Conservation (phyloP, 768 basidiomycete genomes). For the Mycena crocata region DNA sequence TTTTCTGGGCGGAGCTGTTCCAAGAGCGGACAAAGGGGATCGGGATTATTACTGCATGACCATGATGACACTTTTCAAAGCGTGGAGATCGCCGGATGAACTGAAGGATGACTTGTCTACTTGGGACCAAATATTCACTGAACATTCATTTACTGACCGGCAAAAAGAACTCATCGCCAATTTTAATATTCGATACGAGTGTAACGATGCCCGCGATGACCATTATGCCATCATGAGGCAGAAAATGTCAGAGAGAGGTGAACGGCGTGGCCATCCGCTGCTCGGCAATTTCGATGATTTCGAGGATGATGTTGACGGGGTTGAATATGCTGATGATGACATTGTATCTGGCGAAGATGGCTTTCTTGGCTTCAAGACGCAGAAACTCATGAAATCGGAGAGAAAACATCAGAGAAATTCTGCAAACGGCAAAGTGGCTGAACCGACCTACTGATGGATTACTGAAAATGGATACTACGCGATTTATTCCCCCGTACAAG, state of each 20-base stretch:
- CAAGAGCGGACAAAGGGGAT: slow-evolving; percentile 43
- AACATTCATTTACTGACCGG: slow-evolving; percentile 26
- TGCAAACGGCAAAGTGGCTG: not conserved
- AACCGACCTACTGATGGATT: not conserved
- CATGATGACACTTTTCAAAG: slow-evolving; percentile 39
- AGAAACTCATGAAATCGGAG: no score
- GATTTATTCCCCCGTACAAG: not conserved
- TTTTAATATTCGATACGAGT: slow-evolving; percentile 43
- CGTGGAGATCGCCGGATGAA: slow-evolving; percentile 40
- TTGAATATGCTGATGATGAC: not conserved
- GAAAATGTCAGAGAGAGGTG: slow-evolving; percentile 14
- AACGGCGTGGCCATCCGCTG: not conserved
- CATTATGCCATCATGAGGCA: slow-evolving; percentile 32
- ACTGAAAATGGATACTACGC: not conserved
- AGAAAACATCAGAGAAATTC: not conserved
- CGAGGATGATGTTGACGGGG: not conserved
- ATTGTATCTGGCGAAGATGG: not conserved
- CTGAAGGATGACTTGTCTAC: slow-evolving; percentile 30
- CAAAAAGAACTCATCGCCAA: slow-evolving; percentile 38
- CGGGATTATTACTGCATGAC: slow-evolving; percentile 44
- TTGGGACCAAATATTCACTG: slow-evolving; percentile 36
- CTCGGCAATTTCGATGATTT: not conserved
- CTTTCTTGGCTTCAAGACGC: not conserved
- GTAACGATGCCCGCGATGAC: slow-evolving; percentile 45
- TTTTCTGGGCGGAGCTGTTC: slow-evolving; percentile 41